Conservation (phyloP, 2,329 filamentous ascomycete genomes). For the Zymoseptoria ardabiliae region DNA sequence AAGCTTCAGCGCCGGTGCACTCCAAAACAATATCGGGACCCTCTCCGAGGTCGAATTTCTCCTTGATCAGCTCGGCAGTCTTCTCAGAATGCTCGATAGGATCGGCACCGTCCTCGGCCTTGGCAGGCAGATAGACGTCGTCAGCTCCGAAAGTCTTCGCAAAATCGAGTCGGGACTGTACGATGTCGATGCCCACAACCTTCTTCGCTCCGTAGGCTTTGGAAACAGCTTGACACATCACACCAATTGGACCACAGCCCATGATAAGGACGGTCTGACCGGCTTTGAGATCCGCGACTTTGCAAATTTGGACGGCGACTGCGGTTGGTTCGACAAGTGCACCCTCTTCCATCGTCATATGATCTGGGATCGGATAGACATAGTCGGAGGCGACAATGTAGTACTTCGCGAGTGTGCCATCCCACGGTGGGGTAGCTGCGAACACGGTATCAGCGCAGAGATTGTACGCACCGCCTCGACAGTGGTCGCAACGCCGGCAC, state of each 20-base stretch:
- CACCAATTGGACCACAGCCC: conserved; percentile 55
- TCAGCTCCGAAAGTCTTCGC: conserved; percentile 49
- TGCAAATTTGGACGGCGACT: conserved; percentile 43
- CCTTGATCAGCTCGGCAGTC: conserved; percentile 35
- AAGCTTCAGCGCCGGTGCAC: conserved; percentile 41
- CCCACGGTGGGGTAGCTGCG: conserved; percentile 43
- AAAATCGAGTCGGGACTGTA: conserved; percentile 68
- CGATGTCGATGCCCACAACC: conserved; percentile 77
- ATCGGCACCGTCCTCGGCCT: conserved; percentile 26
- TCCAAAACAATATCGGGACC: conserved; percentile 47
- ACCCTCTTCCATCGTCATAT: conserved; percentile 45
- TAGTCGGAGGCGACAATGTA: conserved; percentile 43
- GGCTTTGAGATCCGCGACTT: conserved; percentile 33
- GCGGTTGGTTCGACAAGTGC: conserved; percentile 48
- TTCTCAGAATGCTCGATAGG: conserved; percentile 33
- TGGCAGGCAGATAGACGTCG: conserved; percentile 35
- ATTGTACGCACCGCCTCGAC: conserved; percentile 75
- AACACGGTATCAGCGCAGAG: conserved; percentile 57
- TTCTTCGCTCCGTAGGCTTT: conserved; percentile 71
- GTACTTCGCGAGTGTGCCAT: conserved; percentile 44
- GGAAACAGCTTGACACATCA: conserved; percentile 79
- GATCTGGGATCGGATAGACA: conserved; percentile 40
- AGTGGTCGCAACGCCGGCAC: conserved; percentile 39
- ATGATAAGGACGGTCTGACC: conserved; percentile 40
- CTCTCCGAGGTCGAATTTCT: conserved; percentile 34